These are phyloP conservation scores for Tritrichomonas musculus DNA, from an alignment of 208 protist species.

Conservation along the genomic window DNA sequence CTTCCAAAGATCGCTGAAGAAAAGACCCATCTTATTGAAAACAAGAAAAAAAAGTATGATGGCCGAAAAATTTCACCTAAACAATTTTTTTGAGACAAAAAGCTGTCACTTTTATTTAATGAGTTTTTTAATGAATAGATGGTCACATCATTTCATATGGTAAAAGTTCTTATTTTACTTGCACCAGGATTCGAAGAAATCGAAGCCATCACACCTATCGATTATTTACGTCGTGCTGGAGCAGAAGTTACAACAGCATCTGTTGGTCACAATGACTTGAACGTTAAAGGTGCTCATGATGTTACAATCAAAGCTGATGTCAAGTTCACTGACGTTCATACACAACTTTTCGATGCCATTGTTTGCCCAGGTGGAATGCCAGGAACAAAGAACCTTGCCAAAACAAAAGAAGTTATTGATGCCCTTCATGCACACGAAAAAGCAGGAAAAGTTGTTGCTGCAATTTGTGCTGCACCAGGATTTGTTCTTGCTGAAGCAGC, in stretches of 20 bases:
- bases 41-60: not conserved
- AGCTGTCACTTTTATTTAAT: no score
- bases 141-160: not conserved
- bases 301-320: not conserved
- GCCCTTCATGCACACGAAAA: not conserved
- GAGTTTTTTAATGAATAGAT: no score
- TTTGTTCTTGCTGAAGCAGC: not conserved
- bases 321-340: not conserved
- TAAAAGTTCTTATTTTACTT: not conserved
- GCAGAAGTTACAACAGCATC: not conserved
- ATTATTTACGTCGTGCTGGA: not conserved
- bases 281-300: not conserved
- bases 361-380: not conserved
- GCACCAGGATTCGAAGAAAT: constrained; percentile 11
- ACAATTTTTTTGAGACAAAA: no score
- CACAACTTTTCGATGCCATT: not conserved
- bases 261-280: not conserved
- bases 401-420: not conserved
- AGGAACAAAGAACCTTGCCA: constrained; percentile 3
- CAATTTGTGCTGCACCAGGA: constrained; percentile 7
- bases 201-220: not conserved
- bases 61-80: no score
- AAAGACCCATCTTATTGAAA: constrained; percentile 35
- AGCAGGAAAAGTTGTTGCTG: not conserved
- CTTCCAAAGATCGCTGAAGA: constrained; percentile 41